Evolutionary conservation across 768 basidiomycete genomes (phyloP).

Genomic region (Hygrophorus pudorinus): DNA sequence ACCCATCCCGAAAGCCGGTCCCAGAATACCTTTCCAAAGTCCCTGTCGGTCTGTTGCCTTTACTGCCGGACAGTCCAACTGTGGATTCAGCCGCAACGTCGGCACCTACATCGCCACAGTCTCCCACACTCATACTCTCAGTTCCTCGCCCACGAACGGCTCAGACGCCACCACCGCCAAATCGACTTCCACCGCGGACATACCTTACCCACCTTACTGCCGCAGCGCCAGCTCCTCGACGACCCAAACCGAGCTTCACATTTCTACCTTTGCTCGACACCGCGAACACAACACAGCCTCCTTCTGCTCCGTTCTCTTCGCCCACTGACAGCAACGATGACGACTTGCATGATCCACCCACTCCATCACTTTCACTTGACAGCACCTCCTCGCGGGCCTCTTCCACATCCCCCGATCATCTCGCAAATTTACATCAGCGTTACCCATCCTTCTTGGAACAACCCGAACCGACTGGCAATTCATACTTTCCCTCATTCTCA

Average conservation of each 20-base stretch:
- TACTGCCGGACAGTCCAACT: background rate
- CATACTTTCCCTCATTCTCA: too few relatives aligned
- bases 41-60: background rate
- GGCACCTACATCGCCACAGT: background rate
- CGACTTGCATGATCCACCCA: background rate
- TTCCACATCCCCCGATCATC: background rate
- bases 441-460: too few relatives aligned
- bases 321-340: background rate
- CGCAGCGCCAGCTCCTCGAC: constrained; percentile 10
- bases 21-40: background rate
- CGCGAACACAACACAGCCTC: constrained; percentile 12
- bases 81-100: background rate
- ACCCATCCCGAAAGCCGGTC: constrained; percentile 18
- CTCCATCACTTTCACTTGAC: background rate
- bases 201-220: constrained; percentile 25
- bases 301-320: constrained; percentile 8
- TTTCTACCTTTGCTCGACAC: constrained; percentile 30
- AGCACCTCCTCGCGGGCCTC: background rate
- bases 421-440: background rate
- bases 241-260: constrained; percentile 22
- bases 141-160: background rate
- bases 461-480: too few relatives aligned
- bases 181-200: constrained; percentile 7
- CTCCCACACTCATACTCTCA: background rate
- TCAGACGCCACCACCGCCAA: background rate